Base-by-base conservation (phyloP, 2,329 filamentous ascomycete genomes). In the Cladophialophora exuberans region DNA sequence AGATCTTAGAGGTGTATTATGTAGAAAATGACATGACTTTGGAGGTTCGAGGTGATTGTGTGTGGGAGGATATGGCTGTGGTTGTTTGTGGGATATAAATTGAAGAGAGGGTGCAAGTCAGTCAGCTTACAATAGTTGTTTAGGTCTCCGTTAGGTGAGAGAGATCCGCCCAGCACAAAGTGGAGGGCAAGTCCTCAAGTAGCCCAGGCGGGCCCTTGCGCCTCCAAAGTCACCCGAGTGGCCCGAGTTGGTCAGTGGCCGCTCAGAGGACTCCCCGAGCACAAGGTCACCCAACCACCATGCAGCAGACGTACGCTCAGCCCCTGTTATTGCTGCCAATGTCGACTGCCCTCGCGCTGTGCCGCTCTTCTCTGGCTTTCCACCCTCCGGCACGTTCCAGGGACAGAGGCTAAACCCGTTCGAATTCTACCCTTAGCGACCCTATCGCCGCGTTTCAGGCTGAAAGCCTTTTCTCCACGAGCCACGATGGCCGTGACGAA, bases 381-480 rank as follows among this genome's bases (percentile, higher is more conserved):
- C 35, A n/a, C n/a, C 22, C 31, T 13, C 20, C 35, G 46, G 33
- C 35, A 26, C 46, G 46, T 49, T 41, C 46, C 46, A 49, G n/a
- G 7, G 31, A 7, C 23, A n/a, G n/a, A 35, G 15, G 28, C 46
- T 49, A 49, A 49, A 20, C 46, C 35, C 23, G n/a, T 39, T 39
- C 17, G 33, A 22, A 9, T n/a, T n/a, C n/a, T n/a, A n/a, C 13
- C 39, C 26, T 23, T 3, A 25, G 18, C 20, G 39, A 42, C 4
- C 39, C 39, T 5, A 25, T 25, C 3, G 20, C 4, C 17, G 33
- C 39, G 46, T 49, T 49, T 49, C 46, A 49, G 46, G 39, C 39
- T 42, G 39, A 42, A 42, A n/a, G 39, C 39, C 20, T 15, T 41
- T 42, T 23, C 39, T 23, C 38, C 39, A 25, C 26, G n/a, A n/a